Conservation (phyloP, 768 basidiomycete genomes). For the Termitomyces sp. region DNA sequence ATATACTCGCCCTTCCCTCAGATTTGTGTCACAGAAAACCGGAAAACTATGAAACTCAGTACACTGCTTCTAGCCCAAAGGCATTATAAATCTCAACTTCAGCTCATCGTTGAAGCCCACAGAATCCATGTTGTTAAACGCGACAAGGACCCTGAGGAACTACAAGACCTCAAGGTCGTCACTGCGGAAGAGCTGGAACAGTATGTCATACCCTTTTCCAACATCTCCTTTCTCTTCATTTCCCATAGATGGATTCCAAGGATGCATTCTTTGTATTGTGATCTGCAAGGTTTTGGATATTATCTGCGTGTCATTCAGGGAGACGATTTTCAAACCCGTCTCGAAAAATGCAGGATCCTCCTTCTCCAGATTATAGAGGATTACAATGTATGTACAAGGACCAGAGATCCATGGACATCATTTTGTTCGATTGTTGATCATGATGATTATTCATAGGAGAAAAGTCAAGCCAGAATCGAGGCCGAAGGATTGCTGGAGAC, state of each 20-base stretch:
- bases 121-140: background rate
- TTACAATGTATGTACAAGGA: background rate
- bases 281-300: background rate
- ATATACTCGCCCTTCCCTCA: no score
- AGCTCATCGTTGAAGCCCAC: background rate
- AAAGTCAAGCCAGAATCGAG: background rate
- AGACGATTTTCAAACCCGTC: background rate
- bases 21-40: no score
- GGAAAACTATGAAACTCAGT: background rate
- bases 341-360: background rate
- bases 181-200: background rate
- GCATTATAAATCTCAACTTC: background rate
- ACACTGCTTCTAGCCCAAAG: background rate
- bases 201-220: background rate
- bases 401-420: background rate
- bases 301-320: background rate
- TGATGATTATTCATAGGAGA: background rate
- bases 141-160: background rate
- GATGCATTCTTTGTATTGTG: background rate
- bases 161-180: background rate
- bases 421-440: background rate
- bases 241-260: background rate
- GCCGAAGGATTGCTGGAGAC: background rate
- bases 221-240: background rate
- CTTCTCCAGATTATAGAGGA: background rate